phyloP scores from a whole-genome alignment of 345 rosid genomes.

The Salix suchowensis region DNA sequence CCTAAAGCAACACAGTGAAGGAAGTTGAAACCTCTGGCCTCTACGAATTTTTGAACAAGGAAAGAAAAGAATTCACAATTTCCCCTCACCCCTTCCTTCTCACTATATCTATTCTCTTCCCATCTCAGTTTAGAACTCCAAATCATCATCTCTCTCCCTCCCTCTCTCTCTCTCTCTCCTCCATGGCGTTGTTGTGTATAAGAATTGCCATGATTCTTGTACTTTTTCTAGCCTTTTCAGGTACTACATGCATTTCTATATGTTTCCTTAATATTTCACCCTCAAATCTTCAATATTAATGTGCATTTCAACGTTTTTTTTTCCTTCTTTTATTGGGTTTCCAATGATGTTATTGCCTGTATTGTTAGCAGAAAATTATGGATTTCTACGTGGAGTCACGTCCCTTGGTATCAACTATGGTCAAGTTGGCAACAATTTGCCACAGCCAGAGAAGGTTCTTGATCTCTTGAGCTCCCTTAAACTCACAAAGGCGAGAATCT shows the following conservation, averaged over 20 bases:
- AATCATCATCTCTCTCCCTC: conserved; percentile 5
- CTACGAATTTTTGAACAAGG: conserved; percentile 30
- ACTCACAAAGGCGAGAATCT: conserved; percentile 68
- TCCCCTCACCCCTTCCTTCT: background rate
- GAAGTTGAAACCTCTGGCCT: conserved; percentile 17
- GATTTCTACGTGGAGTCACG: conserved; percentile 39
- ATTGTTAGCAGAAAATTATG: conserved; percentile 32
- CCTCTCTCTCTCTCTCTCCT: conserved; percentile 9
- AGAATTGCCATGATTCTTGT: conserved; percentile 34
- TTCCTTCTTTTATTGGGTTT: background rate
- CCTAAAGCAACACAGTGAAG: conserved; percentile 39
- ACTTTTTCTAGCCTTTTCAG: conserved; percentile 37
- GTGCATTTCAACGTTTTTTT: background rate
- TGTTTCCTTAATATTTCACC: background rate
- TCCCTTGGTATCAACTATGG: conserved; percentile 90
- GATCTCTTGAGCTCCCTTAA: conserved; percentile 58
- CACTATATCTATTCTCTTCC: conserved; percentile 16
- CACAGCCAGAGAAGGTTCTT: conserved; percentile 60
- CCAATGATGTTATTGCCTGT: background rate
- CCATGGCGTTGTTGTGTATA: conserved; percentile 29
- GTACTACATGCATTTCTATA: conserved; percentile 22
- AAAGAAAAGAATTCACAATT: conserved; percentile 49
- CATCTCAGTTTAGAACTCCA: conserved; percentile 22
- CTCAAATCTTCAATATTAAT: background rate
- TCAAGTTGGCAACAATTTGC: conserved; percentile 78